Conservation (phyloP, 345 rosid genomes). For the Erodium maritimum region DNA sequence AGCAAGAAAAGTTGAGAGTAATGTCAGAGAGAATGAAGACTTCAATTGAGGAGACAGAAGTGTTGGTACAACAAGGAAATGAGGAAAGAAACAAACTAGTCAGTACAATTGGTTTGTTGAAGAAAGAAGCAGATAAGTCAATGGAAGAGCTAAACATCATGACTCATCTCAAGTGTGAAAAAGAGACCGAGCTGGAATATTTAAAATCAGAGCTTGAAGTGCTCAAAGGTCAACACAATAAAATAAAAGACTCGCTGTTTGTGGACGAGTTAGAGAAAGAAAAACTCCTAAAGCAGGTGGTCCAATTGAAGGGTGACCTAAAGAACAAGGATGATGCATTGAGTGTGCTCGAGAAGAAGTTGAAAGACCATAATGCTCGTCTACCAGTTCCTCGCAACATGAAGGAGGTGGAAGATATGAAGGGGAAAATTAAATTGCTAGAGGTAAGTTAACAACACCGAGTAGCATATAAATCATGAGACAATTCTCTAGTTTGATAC, state of each 20-base stretch:
- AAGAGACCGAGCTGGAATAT: slow-evolving; percentile 3
- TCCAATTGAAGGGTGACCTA: slow-evolving; percentile 9
- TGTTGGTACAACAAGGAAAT: slow-evolving; percentile 1
- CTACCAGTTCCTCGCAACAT: slow-evolving; percentile 2
- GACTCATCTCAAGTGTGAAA: slow-evolving; percentile 8
- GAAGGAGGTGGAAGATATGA: slow-evolving; percentile 7
- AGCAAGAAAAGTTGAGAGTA: neutral
- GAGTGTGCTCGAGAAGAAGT: neutral
- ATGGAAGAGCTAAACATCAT: slow-evolving; percentile 2
- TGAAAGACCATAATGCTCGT: neutral
- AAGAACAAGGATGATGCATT: slow-evolving; percentile 11
- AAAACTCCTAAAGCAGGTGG: slow-evolving; percentile 12
- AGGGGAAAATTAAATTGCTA: slow-evolving; percentile 14
- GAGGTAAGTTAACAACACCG: slow-evolving; percentile 2
- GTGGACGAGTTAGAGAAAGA: slow-evolving; percentile 13
- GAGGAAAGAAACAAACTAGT: slow-evolving; percentile 6
- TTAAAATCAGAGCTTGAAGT: slow-evolving; percentile 9
- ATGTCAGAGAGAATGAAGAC: slow-evolving; percentile 8
- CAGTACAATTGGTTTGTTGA: slow-evolving; percentile 4
- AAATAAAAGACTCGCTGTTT: slow-evolving; percentile 7
- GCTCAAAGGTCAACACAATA: slow-evolving; percentile 8
- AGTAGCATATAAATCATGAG: neutral
- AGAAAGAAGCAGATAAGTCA: slow-evolving; percentile 16
- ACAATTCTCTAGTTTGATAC: neutral
- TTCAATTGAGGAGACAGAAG: slow-evolving; percentile 4